A percentile compares a stretch with the other conserved stretches of the same genome.
These are phyloP conservation scores for Coemansia sp. DNA, from an alignment of 192 early-diverging fungal genomes.

Conservation along the genomic window DNA sequence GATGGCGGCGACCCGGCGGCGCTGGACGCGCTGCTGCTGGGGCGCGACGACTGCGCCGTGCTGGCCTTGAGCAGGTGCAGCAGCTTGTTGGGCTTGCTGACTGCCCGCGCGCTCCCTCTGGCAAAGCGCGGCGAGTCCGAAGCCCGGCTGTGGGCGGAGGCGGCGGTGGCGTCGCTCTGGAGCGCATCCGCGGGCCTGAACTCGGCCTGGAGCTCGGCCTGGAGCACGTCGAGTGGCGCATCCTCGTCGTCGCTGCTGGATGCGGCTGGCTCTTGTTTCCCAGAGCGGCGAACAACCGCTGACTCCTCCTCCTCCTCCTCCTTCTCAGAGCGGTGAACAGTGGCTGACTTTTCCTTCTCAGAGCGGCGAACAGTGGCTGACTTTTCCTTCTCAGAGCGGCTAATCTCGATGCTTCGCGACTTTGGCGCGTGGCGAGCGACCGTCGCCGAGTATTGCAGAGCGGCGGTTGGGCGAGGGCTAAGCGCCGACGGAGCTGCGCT, in stretches of 20 bases:
- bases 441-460: constrained; percentile 1
- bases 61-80: constrained; percentile 1
- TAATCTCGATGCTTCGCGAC: constrained; percentile 6
- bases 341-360: constrained; percentile 7
- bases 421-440: constrained; percentile 9
- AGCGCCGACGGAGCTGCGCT: constrained; percentile 23
- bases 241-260: constrained; percentile 42
- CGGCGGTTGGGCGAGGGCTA: constrained; percentile 16
- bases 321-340: neutral
- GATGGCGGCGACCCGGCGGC: neutral
- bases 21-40: constrained; percentile 1
- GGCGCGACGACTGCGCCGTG: constrained; percentile 2
- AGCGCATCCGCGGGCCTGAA: neutral
- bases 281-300: too few species aligned
- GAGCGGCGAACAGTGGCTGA: neutral
- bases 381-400: neutral
- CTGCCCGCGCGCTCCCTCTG: neutral
- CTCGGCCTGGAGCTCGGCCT: constrained; percentile 37
- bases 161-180: constrained; percentile 1
- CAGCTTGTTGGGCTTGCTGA: constrained; percentile 4
- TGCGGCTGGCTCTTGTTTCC: too few species aligned
- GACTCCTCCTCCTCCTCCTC: neutral
- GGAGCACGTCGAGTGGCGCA: constrained; percentile 42
- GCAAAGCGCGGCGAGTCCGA: neutral
- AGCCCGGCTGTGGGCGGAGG: neutral